Conservation (phyloP, 441 rosid genomes). For the Capsella rubella region DNA sequence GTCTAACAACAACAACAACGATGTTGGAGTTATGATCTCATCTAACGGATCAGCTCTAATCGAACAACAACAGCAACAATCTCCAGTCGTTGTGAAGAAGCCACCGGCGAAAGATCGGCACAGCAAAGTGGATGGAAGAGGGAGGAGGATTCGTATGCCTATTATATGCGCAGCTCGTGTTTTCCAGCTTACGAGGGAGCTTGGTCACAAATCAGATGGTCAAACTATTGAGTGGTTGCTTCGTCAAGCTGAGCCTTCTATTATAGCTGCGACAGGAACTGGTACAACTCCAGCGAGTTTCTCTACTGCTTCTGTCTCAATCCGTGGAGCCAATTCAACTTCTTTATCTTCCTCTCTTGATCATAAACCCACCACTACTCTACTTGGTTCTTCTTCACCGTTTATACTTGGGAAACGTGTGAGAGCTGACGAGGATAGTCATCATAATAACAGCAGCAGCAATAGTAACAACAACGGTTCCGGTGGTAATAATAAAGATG, state of each 20-base stretch:
- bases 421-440: conserved; percentile 52
- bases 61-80: conserved; percentile 40
- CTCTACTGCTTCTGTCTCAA: conserved; percentile 74
- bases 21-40: conserved; percentile 36
- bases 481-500: conserved; percentile 46
- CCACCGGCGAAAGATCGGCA: conserved; percentile 95
- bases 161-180: conserved; percentile 95
- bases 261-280: conserved; percentile 92
- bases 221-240: conserved; percentile 97
- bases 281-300: conserved; percentile 94
- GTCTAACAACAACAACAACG: conserved; percentile 20
- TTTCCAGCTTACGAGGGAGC: conserved; percentile 89
- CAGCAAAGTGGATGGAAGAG: conserved; percentile 95
- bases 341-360: conserved; percentile 49
- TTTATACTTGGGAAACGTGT: conserved; percentile 88
- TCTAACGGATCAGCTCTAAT: conserved; percentile 30
- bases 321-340: conserved; percentile 51
- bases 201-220: conserved; percentile 95
- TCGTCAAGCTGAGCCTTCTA: conserved; percentile 96
- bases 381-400: conserved; percentile 55
- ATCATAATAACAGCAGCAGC: background rate
- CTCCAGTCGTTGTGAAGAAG: conserved; percentile 62
- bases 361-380: conserved; percentile 65
- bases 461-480: background rate
- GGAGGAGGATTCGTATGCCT: conserved; percentile 94